Evolutionary conservation across 345 rosid species (phyloP).

Genomic region (Anastatica hierochuntica): DNA sequence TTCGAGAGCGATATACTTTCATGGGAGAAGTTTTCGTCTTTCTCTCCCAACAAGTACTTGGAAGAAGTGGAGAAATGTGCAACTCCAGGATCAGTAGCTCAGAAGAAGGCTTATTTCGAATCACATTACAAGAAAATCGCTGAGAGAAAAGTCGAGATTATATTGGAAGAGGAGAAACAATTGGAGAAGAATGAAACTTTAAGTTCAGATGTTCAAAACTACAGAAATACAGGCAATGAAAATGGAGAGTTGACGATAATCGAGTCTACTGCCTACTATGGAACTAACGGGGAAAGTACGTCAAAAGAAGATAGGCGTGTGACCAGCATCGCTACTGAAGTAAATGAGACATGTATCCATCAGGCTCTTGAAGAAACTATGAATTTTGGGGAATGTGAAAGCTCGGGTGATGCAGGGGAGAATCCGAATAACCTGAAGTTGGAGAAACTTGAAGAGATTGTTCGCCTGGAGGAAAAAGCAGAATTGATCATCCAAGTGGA

Average conservation of each 20-base stretch:
- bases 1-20: constrained; percentile 79
- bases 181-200: constrained; percentile 28
- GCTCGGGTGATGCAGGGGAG: constrained; percentile 26
- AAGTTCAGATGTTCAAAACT: constrained; percentile 13
- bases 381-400: constrained; percentile 29
- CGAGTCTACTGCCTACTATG: constrained; percentile 18
- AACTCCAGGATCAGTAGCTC: constrained; percentile 89
- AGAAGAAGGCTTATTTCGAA: constrained; percentile 89
- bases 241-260: constrained; percentile 4
- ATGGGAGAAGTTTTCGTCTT: constrained; percentile 84
- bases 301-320: constrained; percentile 32
- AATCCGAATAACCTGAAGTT: background rate
- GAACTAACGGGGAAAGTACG: constrained; percentile 17
- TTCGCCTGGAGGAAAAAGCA: background rate
- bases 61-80: constrained; percentile 96
- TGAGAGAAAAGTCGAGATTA: constrained; percentile 62
- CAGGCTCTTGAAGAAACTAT: constrained; percentile 31
- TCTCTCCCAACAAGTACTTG: constrained; percentile 86
- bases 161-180: constrained; percentile 48
- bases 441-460: constrained; percentile 30
- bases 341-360: constrained; percentile 7
- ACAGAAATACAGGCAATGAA: constrained; percentile 29
- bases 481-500: background rate
- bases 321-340: constrained; percentile 22
- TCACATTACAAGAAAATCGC: constrained; percentile 92